Percentiles rank a stretch among this genome's conserved stretches.
Conservation (phyloP, 305 asterid genomes). For the Fraxinus greggii region DNA sequence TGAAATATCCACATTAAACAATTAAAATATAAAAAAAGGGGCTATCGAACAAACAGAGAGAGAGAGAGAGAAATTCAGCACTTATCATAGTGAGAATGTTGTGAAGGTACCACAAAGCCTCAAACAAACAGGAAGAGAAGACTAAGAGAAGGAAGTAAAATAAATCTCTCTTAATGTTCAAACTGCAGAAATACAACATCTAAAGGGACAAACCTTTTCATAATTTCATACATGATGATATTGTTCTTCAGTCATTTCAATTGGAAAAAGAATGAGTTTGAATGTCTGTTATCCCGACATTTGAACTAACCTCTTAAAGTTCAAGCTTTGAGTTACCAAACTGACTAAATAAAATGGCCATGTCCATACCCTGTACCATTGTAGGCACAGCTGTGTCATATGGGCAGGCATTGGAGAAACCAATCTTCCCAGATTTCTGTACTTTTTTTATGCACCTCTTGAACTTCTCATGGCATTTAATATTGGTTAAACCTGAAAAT, state of each 20-base stretch:
- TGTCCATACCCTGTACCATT: conserved; percentile 92
- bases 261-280: not conserved
- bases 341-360: conserved; percentile 85
- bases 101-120: not conserved
- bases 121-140: not conserved
- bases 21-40: not conserved
- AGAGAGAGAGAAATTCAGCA: not conserved
- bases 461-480: conserved; percentile 91
- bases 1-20: not conserved
- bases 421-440: conserved; percentile 75
- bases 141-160: not conserved
- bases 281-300: not conserved
- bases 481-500: conserved; percentile 62
- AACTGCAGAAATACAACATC: not conserved
- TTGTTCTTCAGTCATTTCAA: not conserved
- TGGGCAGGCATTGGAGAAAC: conserved; percentile 70
- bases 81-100: not conserved
- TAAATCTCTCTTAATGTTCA: not conserved
- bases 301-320: conserved; percentile 29
- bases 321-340: conserved; percentile 66
- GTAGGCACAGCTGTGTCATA: conserved; percentile 84
- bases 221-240: not conserved
- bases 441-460: conserved; percentile 85
- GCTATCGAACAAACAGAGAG: not conserved
- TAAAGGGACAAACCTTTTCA: not conserved